Percentiles rank a stretch among this genome's conserved stretches.
These are phyloP conservation scores for Macrophomina tecta DNA, from an alignment of 2,329 filamentous ascomycete genomes.

Conservation along the genomic window DNA sequence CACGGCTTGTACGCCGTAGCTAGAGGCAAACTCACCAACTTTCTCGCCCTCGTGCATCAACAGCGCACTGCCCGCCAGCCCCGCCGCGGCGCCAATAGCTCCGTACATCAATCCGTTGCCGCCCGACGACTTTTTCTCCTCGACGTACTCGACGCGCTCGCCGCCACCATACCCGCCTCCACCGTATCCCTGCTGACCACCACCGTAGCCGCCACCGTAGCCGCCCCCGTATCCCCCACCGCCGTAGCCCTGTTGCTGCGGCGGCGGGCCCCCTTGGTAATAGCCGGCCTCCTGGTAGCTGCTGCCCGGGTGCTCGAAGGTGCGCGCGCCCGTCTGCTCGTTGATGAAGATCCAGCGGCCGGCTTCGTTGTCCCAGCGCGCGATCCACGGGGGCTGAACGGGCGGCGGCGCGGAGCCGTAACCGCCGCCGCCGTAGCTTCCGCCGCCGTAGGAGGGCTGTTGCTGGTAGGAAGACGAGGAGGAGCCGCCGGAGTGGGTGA, in stretches of 20 bases:
- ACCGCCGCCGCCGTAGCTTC: too few species aligned
- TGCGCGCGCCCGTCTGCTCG: slow-evolving; percentile 52
- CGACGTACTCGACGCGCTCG: slow-evolving; percentile 20
- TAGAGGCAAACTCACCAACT: slow-evolving; percentile 39
- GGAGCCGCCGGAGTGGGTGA: slow-evolving; percentile 13
- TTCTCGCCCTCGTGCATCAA: slow-evolving; percentile 53
- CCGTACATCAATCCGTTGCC: slow-evolving; percentile 42
- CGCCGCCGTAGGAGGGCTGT: neutral
- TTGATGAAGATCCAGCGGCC: slow-evolving; percentile 54
- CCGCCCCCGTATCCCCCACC: slow-evolving; percentile 32
- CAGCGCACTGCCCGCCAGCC: slow-evolving; percentile 51
- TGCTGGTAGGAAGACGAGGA: neutral
- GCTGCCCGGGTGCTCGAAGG: slow-evolving; percentile 45
- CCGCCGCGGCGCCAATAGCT: slow-evolving; percentile 49
- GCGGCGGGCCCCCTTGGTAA: slow-evolving; percentile 26
- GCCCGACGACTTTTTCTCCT: slow-evolving; percentile 39
- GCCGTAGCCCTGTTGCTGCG: slow-evolving; percentile 22
- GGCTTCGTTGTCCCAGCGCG: slow-evolving; percentile 21
- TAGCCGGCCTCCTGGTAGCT: slow-evolving; percentile 28
- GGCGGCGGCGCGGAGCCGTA: slow-evolving; percentile 2
- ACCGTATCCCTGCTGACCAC: slow-evolving; percentile 12
- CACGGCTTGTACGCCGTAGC: too few species aligned
- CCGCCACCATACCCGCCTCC: slow-evolving; percentile 26
- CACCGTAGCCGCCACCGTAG: slow-evolving; percentile 31
- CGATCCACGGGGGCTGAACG: slow-evolving; percentile 24